phyloP scores from a whole-genome alignment of 495 filamentous ascomycete genomes.

The Penicillium nucicola region DNA sequence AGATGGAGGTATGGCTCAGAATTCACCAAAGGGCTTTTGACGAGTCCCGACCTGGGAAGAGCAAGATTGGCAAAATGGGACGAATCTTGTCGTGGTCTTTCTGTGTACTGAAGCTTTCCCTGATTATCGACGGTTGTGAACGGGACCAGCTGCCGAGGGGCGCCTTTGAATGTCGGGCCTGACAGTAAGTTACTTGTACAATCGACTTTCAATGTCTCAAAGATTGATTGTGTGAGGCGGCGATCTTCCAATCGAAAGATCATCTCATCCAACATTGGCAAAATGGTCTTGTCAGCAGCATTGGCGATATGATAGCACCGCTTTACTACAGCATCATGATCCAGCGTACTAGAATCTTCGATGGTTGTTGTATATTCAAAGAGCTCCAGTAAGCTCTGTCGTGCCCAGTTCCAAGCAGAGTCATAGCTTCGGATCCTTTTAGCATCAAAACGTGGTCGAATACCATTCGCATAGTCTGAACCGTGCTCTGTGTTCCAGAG shows the following conservation, averaged over 20 bases:
- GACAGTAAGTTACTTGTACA: not conserved
- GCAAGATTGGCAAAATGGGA: not conserved
- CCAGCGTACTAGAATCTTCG: not conserved
- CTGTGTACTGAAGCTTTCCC: slow-evolving; percentile 5
- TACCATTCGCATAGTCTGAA: not conserved
- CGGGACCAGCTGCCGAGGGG: slow-evolving; percentile 4
- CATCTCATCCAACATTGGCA: not conserved
- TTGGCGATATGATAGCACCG: not conserved
- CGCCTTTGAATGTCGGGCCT: not conserved
- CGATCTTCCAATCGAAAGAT: not conserved
- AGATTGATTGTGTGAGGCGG: not conserved
- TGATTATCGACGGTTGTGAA: slow-evolving; percentile 11
- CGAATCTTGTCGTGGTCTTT: not conserved
- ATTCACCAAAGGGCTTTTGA: not conserved
- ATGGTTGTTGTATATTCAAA: not conserved
- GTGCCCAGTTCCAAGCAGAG: not conserved
- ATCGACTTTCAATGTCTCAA: slow-evolving; percentile 1
- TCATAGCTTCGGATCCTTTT: not conserved
- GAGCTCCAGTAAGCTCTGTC: not conserved
- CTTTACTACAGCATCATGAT: not conserved
- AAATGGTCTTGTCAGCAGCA: not conserved
- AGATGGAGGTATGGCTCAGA: not conserved
- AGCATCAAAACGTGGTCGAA: not conserved
- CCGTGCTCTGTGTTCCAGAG: not conserved
- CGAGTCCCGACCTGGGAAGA: not conserved